phyloP scores from a whole-genome alignment of 805 yeast species.

The Schizosaccharomyces osmophilus region DNA sequence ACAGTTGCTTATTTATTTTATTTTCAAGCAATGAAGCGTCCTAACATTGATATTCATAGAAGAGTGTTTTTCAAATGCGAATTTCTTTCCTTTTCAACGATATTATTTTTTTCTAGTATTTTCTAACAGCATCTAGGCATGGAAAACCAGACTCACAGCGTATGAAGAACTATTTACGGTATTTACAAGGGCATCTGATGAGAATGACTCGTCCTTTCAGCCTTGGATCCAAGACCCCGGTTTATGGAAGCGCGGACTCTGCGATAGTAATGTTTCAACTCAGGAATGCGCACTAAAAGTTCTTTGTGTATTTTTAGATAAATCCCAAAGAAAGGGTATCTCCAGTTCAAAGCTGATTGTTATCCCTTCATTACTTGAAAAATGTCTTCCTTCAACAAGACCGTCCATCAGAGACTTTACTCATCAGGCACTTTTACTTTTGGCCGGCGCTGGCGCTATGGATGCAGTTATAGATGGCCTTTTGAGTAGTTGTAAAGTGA shows the following conservation, averaged over 20 bases:
- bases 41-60: too few relatives aligned
- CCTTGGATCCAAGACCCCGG: constrained; percentile 30
- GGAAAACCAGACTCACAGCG: constrained; percentile 76
- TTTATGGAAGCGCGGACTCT: constrained; percentile 29
- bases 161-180: constrained; percentile 37
- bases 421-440: constrained; percentile 28
- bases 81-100: too few relatives aligned
- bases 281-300: constrained; percentile 57
- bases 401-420: constrained; percentile 48
- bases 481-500: background rate
- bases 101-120: too few relatives aligned
- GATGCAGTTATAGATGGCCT: constrained; percentile 33
- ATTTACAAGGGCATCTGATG: constrained; percentile 31
- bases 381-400: constrained; percentile 54
- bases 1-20: too few relatives aligned
- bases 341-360: constrained; percentile 18
- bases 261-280: constrained; percentile 73
- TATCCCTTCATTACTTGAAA: constrained; percentile 37
- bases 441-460: constrained; percentile 43
- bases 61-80: too few relatives aligned
- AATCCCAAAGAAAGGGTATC: constrained; percentile 27
- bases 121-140: constrained; percentile 15
- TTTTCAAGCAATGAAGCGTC: too few relatives aligned
- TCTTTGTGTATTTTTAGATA: constrained; percentile 28
- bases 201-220: constrained; percentile 30